Conservation (phyloP, 2,329 filamentous ascomycete species). For the Ophiostoma himal-ulmi region DNA sequence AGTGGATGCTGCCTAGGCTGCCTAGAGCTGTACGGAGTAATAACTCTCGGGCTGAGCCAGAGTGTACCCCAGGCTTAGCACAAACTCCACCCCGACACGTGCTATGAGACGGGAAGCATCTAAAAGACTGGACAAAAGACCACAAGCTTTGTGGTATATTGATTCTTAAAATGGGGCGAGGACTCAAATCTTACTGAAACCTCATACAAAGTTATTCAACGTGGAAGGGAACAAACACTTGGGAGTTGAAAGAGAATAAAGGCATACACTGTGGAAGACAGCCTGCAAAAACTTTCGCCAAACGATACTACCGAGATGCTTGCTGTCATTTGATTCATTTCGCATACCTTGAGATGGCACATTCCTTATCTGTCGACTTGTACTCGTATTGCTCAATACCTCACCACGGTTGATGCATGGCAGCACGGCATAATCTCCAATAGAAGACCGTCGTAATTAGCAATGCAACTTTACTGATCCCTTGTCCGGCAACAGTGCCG, state of each 20-base stretch:
- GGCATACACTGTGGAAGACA: not conserved
- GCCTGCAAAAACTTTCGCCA: too few species aligned
- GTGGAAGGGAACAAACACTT: too few species aligned
- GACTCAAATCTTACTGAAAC: too few species aligned
- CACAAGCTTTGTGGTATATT: not conserved
- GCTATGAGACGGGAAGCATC: not conserved
- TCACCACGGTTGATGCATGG: not conserved
- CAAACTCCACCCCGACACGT: constrained; percentile 5
- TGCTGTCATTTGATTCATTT: too few species aligned
- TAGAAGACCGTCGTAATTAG: not conserved
- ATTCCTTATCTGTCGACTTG: not conserved
- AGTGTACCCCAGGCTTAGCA: not conserved
- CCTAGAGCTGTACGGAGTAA: not conserved
- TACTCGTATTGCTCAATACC: not conserved
- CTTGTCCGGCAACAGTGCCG: not conserved
- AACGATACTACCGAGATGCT: too few species aligned
- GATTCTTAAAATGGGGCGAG: too few species aligned
- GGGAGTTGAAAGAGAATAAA: too few species aligned
- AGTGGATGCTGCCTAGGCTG: constrained; percentile 1
- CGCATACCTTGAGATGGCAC: not conserved
- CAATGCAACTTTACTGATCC: not conserved
- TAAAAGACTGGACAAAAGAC: not conserved
- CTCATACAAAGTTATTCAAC: too few species aligned
- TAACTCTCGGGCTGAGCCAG: not conserved
- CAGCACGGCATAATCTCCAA: not conserved